Conservation (phyloP, 176 grass and related monocot genomes). For the Phragmites australis region DNA sequence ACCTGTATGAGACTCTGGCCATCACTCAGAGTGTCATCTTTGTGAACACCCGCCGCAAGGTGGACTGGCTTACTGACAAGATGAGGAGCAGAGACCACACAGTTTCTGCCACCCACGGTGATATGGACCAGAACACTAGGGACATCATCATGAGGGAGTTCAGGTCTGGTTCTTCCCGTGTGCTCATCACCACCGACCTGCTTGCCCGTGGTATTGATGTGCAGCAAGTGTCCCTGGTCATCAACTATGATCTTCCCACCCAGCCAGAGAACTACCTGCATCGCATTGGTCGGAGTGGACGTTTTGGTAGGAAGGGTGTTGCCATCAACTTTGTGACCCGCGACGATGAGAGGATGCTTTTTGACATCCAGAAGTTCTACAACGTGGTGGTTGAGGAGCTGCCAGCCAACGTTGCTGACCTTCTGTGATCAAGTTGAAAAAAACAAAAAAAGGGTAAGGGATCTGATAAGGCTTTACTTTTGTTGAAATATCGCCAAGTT, state of each 20-base stretch:
- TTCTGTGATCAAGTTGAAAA: slow-evolving; percentile 58
- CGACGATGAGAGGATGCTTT: slow-evolving; percentile 88
- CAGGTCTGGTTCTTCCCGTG: slow-evolving; percentile 78
- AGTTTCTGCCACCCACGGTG: slow-evolving; percentile 81
- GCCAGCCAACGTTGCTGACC: slow-evolving; percentile 82
- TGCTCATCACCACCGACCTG: slow-evolving; percentile 85
- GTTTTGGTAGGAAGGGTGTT: slow-evolving; percentile 91
- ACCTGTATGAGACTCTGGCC: slow-evolving; percentile 84
- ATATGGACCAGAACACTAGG: slow-evolving; percentile 96
- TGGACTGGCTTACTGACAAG: slow-evolving; percentile 91
- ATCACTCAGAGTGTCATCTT: slow-evolving; percentile 96
- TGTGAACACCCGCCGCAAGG: slow-evolving; percentile 90
- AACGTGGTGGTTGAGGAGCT: slow-evolving; percentile 88
- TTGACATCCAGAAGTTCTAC: slow-evolving; percentile 86
- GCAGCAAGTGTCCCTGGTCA: slow-evolving; percentile 85
- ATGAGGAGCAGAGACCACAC: slow-evolving; percentile 93
- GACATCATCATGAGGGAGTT: slow-evolving; percentile 97
- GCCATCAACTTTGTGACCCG: slow-evolving; percentile 91
- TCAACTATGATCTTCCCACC: slow-evolving; percentile 90
- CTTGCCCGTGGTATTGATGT: slow-evolving; percentile 95
- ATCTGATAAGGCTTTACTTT: slow-evolving; percentile 54
- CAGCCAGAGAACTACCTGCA: slow-evolving; percentile 94
- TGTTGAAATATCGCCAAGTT: slow-evolving; percentile 43
- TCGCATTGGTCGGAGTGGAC: slow-evolving; percentile 85
- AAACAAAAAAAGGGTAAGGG: slow-evolving; percentile 22